Base-by-base conservation (phyloP, 768 basidiomycete genomes). In the Lactifluus volemus region DNA sequence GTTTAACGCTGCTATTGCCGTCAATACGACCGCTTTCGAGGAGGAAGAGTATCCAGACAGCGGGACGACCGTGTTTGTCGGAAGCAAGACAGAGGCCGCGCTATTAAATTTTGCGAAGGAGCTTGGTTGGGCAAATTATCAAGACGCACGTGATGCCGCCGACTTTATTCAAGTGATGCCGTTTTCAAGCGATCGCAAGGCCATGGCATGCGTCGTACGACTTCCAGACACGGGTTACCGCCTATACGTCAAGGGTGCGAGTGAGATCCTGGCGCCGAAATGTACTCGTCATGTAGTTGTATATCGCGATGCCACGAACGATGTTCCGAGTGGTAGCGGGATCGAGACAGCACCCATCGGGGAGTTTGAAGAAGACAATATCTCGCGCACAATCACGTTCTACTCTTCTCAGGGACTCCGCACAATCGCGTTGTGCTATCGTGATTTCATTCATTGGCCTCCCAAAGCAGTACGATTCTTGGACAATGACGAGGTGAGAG, bases 1-100 rank as follows among this genome's bases (percentile, higher is more conserved):
- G 1, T 80, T 97, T 71, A 96, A 96, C 70, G 84, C 86, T 45
- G 83, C 92, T 4, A 89, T 98, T 65, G 84, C 91, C 17, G 75
- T 95, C 72, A 98, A 98, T 74, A 93, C 92, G 2, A 97, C 95
- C 7, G 96, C 96, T 11, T 98, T 98, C 72, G 88, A 96, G 74
- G 92, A 94, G 67, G 70, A 67, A 34, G 81, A n/a, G n/a, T n/a
- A 89, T 67, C 74, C 81, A 11, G 84, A 83, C 53, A 82, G 80
- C 1, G 84, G 81, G 32, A 74, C 83, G 65, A 59, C 69, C 19
- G 72, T 81, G 25, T 94, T 98, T 69, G 79, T 97, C 51, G 96
- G 96, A 11, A 89, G 83, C 76, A 98, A 98, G 80, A 98, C 96
- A 1, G 96, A 98, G 76, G 92, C 89, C 1, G 94, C 95, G 1